Evolutionary conservation across 2,329 filamentous ascomycete genomes (phyloP), one percentile per base, ranked within the genome.

Genomic region (Microcyclosporella mali): DNA sequence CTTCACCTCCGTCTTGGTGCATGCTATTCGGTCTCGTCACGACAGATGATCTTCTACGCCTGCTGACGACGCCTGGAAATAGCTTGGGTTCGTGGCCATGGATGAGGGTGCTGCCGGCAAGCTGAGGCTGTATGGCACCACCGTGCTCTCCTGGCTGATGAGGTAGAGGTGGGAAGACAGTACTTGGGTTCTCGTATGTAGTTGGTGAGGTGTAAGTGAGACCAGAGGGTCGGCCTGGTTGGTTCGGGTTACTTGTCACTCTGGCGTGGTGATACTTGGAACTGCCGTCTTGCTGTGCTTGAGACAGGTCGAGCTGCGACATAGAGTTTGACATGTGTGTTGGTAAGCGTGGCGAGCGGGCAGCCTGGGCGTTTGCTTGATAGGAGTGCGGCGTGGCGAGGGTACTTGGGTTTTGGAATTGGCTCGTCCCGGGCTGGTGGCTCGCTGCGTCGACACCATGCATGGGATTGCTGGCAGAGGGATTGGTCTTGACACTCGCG

Each of bases 41-140:
- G 25, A 53, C 36, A 19, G 50, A 53, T 28, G 48, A 51, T 42
- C 62, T 62, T 32, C 66, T 60, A 15, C 69, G 58, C 28, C 64
- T 60, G 39, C 67, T 70, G 9, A 88, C 74, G 25, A 88, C 74
- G 0, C 84, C 84, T 0, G 85, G 85, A 51, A 87, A 85, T 49
- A 87, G 79, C 49, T 73, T 75, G 9, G 83, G 84, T 61, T 87
- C 83, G 37, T 69, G 73, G 3, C 74, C 78, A 19, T 66, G 64
- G 18, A 70, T 49, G 17, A 47, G 39, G 6, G 9, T 79, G 58
- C 51, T 77, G 71, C 41, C 68, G 53, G 46, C 74, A 68, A 35
- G 66, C 61, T 52, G 66, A 59, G 21, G 62, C 56, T 40, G 71
- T n/a, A n/a, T n/a, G n/a, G n/a, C n/a, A n/a, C n/a, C n/a, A n/a